A percentile compares a stretch with the other conserved stretches of the same genome.
Evolutionary conservation across 2,329 filamentous ascomycete genomes (phyloP).

Genomic region (Talaromyces piceae): DNA sequence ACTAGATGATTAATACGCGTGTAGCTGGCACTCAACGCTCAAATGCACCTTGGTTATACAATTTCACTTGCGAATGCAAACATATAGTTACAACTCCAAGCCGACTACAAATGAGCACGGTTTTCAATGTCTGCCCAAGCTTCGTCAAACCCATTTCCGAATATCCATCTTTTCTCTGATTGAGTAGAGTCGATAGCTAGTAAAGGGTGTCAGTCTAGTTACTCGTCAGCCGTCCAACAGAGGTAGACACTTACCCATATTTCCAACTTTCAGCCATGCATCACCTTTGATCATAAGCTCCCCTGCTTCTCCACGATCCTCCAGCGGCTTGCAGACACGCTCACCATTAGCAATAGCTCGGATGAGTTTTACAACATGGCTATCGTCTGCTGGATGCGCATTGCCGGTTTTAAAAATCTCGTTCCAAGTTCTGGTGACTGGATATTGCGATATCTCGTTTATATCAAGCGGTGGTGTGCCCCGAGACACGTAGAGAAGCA

Average conservation of each 20-base stretch:
- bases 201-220: not conserved
- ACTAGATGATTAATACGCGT: too few species aligned
- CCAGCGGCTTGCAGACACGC: conserved; percentile 36
- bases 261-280: conserved; percentile 39
- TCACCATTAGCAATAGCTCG: conserved; percentile 62
- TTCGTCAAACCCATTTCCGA: conserved; percentile 35
- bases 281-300: conserved; percentile 32
- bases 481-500: conserved; percentile 66
- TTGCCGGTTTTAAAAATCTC: conserved; percentile 41
- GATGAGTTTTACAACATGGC: conserved; percentile 70
- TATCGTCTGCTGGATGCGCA: conserved; percentile 57
- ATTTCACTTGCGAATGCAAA: too few species aligned
- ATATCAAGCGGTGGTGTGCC: conserved; percentile 54
- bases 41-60: too few species aligned
- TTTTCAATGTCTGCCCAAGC: conserved; percentile 29
- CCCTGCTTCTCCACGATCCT: conserved; percentile 19
- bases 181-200: conserved; percentile 2
- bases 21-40: too few species aligned
- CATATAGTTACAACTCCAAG: too few species aligned
- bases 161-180: conserved; percentile 24
- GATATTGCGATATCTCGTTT: conserved; percentile 55
- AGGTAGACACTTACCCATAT: conserved; percentile 32
- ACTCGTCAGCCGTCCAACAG: not conserved
- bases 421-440: conserved; percentile 44
- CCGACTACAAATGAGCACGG: conserved; percentile 16